A percentile compares a stretch with the other conserved stretches of the same genome.
These are phyloP conservation scores for Arthrinium phaeospermum DNA, from an alignment of 2,329 filamentous ascomycete genomes.

Conservation along the genomic window DNA sequence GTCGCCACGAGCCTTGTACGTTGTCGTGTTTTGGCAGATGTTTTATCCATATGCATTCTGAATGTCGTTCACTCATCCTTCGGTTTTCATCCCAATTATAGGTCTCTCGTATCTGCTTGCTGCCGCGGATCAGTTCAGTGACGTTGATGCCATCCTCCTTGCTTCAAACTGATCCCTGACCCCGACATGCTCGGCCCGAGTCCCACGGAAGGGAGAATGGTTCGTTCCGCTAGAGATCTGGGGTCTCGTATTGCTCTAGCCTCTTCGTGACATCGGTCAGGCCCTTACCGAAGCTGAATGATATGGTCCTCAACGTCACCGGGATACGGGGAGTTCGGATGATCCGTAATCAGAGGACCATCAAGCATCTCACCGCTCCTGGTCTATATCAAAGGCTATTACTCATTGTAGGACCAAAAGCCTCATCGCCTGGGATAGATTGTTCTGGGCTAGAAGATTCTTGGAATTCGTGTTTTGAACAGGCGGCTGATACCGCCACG, in stretches of 20 bases:
- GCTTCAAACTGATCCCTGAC: not conserved
- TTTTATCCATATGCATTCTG: not conserved
- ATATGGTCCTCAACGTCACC: accelerated
- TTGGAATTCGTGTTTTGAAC: not conserved
- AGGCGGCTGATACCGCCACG: not conserved
- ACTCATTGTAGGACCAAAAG: not conserved
- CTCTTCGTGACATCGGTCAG: not conserved
- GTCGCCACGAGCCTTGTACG: not conserved
- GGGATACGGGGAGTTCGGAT: not conserved
- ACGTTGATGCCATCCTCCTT: not conserved
- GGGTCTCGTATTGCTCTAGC: not conserved
- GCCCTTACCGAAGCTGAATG: not conserved
- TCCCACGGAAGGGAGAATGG: not conserved
- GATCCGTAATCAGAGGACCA: not conserved
- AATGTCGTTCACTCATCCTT: not conserved
- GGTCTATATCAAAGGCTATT: not conserved
- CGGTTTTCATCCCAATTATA: not conserved
- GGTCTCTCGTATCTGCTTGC: not conserved
- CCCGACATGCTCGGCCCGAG: not conserved
- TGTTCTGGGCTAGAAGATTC: not conserved
- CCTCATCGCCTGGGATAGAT: not conserved
- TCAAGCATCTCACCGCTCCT: not conserved
- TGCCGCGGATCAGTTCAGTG: not conserved
- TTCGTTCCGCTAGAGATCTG: not conserved
- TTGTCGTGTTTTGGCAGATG: not conserved